Percentiles rank a stretch among this genome's conserved stretches.
phyloP scores from a whole-genome alignment of 148 eudicot species.

The Cornus controversa region DNA sequence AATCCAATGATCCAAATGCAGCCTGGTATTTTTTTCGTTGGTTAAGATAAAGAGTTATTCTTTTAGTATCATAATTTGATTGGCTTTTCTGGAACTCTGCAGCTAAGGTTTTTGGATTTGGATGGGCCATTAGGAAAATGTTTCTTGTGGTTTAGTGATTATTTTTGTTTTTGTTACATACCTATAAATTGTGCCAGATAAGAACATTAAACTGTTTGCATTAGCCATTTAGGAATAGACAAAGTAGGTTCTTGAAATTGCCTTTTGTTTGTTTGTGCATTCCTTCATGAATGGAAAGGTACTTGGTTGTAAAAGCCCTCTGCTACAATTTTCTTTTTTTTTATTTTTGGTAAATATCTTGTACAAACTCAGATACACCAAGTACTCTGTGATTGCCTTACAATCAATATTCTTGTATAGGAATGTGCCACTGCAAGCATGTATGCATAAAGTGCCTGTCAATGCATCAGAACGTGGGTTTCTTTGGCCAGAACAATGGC shows the following conservation, averaged over 20 bases:
- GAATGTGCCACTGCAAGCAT: slow-evolving; percentile 59
- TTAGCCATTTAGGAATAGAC: no score
- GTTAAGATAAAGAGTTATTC: neutral
- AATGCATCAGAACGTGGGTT: slow-evolving; percentile 60
- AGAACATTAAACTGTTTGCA: no score
- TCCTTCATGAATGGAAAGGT: neutral
- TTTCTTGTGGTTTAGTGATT: neutral
- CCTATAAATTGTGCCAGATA: neutral
- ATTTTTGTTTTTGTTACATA: no score
- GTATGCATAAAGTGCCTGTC: slow-evolving; percentile 58
- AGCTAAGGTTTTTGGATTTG: neutral
- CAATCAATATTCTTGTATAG: slow-evolving; percentile 16
- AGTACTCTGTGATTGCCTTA: no score
- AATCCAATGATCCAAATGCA: slow-evolving; percentile 42
- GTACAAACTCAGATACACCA: neutral
- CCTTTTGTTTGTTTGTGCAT: neutral
- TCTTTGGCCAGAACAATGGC: slow-evolving; percentile 74
- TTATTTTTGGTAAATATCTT: no score
- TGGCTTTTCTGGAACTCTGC: neutral
- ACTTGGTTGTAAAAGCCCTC: neutral
- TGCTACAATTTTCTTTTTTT: no score
- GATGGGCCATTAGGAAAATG: neutral
- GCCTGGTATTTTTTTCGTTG: slow-evolving; percentile 29
- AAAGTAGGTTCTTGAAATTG: neutral
- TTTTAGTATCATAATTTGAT: neutral